A percentile compares a stretch with the other conserved stretches of the same genome.
Conservation (phyloP, 257 asterid genomes). For the Nicotiana tomentosiformis region DNA sequence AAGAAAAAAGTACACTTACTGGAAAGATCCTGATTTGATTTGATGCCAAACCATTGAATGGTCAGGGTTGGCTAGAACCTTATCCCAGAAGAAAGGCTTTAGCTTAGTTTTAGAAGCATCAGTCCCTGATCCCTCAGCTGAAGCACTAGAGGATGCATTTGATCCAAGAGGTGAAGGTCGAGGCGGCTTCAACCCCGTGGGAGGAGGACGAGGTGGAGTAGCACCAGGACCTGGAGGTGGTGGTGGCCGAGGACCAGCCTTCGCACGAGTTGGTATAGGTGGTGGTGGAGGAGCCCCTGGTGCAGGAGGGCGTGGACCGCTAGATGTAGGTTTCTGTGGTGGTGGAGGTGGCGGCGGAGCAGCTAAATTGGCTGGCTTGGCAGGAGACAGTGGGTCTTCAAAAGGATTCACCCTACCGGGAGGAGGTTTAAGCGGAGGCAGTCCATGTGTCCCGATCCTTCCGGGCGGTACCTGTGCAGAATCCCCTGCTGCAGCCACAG, state of each 20-base stretch:
- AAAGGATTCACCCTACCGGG: slow-evolving; percentile 53
- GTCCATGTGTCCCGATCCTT: slow-evolving; percentile 23
- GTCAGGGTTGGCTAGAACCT: slow-evolving; percentile 83
- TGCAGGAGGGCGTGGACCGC: slow-evolving; percentile 28
- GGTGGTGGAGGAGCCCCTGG: slow-evolving; percentile 30
- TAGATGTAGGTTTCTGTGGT: slow-evolving; percentile 25
- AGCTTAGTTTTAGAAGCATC: slow-evolving; percentile 61
- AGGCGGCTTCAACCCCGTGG: slow-evolving; percentile 44
- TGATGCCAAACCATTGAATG: slow-evolving; percentile 97
- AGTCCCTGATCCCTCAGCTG: slow-evolving; percentile 36
- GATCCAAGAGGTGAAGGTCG: slow-evolving; percentile 46
- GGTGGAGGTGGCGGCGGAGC: slow-evolving; percentile 30
- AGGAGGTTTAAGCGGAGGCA: slow-evolving; percentile 58
- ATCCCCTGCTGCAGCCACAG: slow-evolving; percentile 22
- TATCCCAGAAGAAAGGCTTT: slow-evolving; percentile 99
- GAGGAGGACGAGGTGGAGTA: slow-evolving; percentile 41
- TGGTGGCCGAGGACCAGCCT: slow-evolving; percentile 21
- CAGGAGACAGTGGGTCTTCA: slow-evolving; percentile 8
- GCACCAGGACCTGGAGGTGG: slow-evolving; percentile 34
- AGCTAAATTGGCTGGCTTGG: background rate
- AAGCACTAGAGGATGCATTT: slow-evolving; percentile 31
- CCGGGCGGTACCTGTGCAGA: slow-evolving; percentile 21
- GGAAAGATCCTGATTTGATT: slow-evolving; percentile 90
- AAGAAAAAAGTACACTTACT: slow-evolving; percentile 44
- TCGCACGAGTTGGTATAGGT: slow-evolving; percentile 16